Base-by-base conservation (phyloP, 108 stramenopile species). In the Pseudonitzschia multiseries region DNA sequence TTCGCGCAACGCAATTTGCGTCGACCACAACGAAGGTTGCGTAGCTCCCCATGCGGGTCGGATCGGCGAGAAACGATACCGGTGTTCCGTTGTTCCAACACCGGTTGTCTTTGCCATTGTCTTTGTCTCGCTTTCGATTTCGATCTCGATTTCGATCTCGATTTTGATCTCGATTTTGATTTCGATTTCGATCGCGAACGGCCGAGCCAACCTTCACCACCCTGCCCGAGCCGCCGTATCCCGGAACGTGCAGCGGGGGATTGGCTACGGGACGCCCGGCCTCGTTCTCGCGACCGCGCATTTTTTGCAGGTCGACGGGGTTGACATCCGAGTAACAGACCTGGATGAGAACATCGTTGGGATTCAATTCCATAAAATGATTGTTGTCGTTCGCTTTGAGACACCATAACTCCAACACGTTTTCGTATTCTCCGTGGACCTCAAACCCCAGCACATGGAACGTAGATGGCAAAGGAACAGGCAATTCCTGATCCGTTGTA, bases 221-320 rank as follows among this genome's bases (percentile, higher is more conserved):
- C 14, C 66, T 66, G 1, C 85, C 85, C 28, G 64, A 52, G 40
- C 85, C 85, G 43, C 82, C 85, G 42, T 57, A 86, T 1, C 85
- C 85, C 40, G 81, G 80, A 62, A 86, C 72, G 60, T 83, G 75
- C 22, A 73, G 73, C 15, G 73, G 64, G 14, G 18, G n/a, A n/a
- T n/a, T 24, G 36, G 36, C 65, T 17, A 57, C 66, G 26, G 66
- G 69, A 21, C 60, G 51, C 26, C 50, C 62, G 52, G 22, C 57
- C 17, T 15, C 21, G n/a, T 20, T 52, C n/a, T 20, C 44, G 52
- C 52, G 52, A 20, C 52, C 52, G 14, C 52, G 8, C 8, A 83
- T 65, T 52, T 86, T 86, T 44, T 86, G 85, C 26, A 81, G 62
- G 63, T 86, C 85, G 14, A 86, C 85, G 15, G 85, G 85, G 57